phyloP scores from a whole-genome alignment of 2,329 filamentous ascomycete genomes.

The Fusarium tanahbumbuense region DNA sequence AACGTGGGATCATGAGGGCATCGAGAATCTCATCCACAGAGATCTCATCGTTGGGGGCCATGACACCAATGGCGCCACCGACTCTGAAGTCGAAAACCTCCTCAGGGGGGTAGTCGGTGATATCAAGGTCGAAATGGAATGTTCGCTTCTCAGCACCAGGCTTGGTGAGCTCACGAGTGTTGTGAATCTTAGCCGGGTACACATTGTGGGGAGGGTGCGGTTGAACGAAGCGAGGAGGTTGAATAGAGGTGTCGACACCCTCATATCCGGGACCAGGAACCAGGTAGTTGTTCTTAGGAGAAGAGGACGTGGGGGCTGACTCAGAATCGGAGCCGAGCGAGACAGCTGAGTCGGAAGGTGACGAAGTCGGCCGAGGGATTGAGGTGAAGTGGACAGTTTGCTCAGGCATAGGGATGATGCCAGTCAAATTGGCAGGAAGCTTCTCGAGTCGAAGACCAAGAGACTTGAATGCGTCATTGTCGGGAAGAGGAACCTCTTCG shows the following conservation, averaged over 20 bases:
- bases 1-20: constrained; percentile 81
- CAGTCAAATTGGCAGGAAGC: constrained; percentile 79
- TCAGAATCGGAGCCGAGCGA: constrained; percentile 55
- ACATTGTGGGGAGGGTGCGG: constrained; percentile 95
- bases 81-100: constrained; percentile 93
- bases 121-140: constrained; percentile 96
- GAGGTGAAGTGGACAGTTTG: constrained; percentile 79
- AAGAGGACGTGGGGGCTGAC: constrained; percentile 21
- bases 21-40: constrained; percentile 88
- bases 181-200: constrained; percentile 87
- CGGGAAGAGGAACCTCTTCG: constrained; percentile 69
- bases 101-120: constrained; percentile 92
- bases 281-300: constrained; percentile 33
- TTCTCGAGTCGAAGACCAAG: constrained; percentile 80
- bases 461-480: constrained; percentile 86
- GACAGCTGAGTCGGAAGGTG: constrained; percentile 62
- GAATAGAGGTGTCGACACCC: constrained; percentile 67
- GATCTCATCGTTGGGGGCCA: constrained; percentile 82
- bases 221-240: constrained; percentile 90
- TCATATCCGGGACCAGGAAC: constrained; percentile 52
- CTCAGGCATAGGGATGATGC: constrained; percentile 76
- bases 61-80: constrained; percentile 93
- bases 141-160: constrained; percentile 94
- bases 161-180: constrained; percentile 86
- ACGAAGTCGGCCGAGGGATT: constrained; percentile 54